Percentiles rank a stretch among this genome's conserved stretches.
These are phyloP conservation scores for Apiosordaria backusii DNA, from an alignment of 495 filamentous ascomycete species.

Conservation along the genomic window DNA sequence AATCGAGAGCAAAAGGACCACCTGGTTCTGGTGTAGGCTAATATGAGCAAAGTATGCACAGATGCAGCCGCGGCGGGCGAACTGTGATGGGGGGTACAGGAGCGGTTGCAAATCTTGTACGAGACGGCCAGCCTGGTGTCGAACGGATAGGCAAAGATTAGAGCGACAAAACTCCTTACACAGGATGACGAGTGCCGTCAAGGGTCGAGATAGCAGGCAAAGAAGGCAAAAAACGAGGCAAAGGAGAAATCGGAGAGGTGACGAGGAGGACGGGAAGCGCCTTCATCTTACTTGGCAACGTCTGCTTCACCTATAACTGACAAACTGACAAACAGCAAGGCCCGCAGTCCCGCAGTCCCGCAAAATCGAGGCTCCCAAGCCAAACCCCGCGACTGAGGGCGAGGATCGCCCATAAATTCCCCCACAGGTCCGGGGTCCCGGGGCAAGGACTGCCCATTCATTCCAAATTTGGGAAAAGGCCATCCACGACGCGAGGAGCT, in stretches of 20 bases:
- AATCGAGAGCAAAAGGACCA: too few species aligned
- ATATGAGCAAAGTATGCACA: constrained; percentile 13
- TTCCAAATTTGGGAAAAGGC: background rate
- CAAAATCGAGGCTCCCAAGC: background rate
- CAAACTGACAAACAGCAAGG: background rate
- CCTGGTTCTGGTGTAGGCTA: constrained; percentile 9
- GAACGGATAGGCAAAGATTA: background rate
- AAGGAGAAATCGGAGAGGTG: background rate
- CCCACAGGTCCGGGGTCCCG: constrained; percentile 1
- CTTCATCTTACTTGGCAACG: background rate
- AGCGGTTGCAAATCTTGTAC: background rate
- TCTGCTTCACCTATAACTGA: background rate
- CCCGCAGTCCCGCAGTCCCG: background rate
- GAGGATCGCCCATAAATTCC: background rate
- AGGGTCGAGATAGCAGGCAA: too few species aligned
- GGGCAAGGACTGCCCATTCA: background rate
- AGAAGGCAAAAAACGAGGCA: background rate
- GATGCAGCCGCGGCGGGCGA: background rate
- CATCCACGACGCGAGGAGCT: background rate
- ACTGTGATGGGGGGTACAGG: background rate
- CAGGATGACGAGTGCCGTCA: too few species aligned
- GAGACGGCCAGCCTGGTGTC: too few species aligned
- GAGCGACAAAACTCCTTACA: background rate
- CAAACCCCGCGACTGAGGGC: background rate
- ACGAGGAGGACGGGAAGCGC: background rate